phyloP scores from a whole-genome alignment of 2,329 filamentous ascomycete genomes.

The Plectosphaerella sp. region DNA sequence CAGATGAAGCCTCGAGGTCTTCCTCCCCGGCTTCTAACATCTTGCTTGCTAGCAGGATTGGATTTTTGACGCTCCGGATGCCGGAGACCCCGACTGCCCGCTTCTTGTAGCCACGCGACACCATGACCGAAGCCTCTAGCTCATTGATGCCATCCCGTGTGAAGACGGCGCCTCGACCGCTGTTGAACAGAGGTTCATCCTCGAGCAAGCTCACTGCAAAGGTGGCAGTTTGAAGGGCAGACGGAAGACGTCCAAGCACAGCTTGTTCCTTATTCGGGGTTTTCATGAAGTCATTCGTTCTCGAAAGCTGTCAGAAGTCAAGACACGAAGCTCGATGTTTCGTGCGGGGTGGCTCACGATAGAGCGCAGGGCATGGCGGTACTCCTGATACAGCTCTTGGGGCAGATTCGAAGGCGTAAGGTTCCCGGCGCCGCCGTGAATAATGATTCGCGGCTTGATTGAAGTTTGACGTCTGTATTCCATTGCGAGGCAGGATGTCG shows the following conservation, averaged over 20 bases:
- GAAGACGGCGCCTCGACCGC: slow-evolving; percentile 79
- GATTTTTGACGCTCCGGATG: slow-evolving; percentile 70
- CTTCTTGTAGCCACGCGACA: slow-evolving; percentile 68
- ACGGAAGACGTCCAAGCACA: slow-evolving; percentile 26
- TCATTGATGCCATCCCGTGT: slow-evolving; percentile 79
- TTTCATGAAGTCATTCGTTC: slow-evolving; percentile 42
- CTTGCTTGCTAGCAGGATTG: slow-evolving; percentile 67
- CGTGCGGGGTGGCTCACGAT: slow-evolving; percentile 42
- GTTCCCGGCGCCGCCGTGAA: slow-evolving; percentile 71
- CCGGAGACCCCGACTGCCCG: slow-evolving; percentile 74
- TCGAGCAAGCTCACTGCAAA: slow-evolving; percentile 74
- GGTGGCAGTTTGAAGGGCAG: slow-evolving; percentile 69
- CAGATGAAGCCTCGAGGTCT: slow-evolving; percentile 35
- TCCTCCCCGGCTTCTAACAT: slow-evolving; percentile 65
- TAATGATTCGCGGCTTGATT: slow-evolving; percentile 56
- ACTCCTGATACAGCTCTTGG: slow-evolving; percentile 51
- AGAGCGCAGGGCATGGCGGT: slow-evolving; percentile 54
- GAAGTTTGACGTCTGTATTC: too few species aligned
- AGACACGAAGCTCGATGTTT: background rate
- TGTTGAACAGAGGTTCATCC: slow-evolving; percentile 79
- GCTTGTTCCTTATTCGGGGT: slow-evolving; percentile 15
- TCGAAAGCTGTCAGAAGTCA: slow-evolving; percentile 30
- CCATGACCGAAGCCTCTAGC: slow-evolving; percentile 85
- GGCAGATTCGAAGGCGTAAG: slow-evolving; percentile 57
- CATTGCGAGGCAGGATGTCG: too few species aligned